Conservation (phyloP, 139 green algal species). For the Astrephomene gubernaculifera region DNA sequence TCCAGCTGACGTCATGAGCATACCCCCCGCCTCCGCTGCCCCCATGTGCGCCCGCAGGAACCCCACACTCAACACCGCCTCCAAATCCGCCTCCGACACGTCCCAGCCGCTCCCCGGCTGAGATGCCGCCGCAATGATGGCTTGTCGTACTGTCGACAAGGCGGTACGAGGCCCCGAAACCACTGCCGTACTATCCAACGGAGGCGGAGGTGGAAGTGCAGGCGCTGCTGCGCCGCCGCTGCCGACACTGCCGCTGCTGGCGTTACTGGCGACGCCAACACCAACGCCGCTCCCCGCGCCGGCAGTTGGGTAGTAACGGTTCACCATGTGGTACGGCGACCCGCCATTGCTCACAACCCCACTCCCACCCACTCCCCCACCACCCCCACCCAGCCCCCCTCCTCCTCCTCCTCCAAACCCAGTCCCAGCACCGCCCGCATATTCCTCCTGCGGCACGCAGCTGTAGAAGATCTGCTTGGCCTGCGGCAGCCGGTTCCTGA, state of each 20-base stretch:
- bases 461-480: conserved; percentile 35
- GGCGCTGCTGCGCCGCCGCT: too few species aligned
- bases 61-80: conserved; percentile 8
- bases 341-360: too few species aligned
- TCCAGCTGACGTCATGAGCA: too few species aligned
- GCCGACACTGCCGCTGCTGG: not conserved
- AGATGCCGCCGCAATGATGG: conserved; percentile 23
- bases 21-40: not conserved
- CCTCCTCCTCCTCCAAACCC: too few species aligned
- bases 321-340: too few species aligned
- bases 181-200: too few species aligned
- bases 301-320: too few species aligned
- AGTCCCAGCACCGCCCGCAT: too few species aligned
- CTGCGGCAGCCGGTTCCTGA: conserved; percentile 21
- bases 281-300: too few species aligned
- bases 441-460: not conserved
- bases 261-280: not conserved
- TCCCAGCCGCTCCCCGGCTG: conserved; percentile 43
- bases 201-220: too few species aligned
- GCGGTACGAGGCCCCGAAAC: conserved; percentile 25
- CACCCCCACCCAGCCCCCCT: too few species aligned
- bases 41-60: not conserved
- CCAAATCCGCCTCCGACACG: conserved; percentile 23
- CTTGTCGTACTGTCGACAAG: conserved; percentile 9
- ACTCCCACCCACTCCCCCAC: too few species aligned